Percentiles rank a stretch among this genome's conserved stretches.
phyloP scores from a whole-genome alignment of 179 eudicot species.

The Carnegiea gigantea region DNA sequence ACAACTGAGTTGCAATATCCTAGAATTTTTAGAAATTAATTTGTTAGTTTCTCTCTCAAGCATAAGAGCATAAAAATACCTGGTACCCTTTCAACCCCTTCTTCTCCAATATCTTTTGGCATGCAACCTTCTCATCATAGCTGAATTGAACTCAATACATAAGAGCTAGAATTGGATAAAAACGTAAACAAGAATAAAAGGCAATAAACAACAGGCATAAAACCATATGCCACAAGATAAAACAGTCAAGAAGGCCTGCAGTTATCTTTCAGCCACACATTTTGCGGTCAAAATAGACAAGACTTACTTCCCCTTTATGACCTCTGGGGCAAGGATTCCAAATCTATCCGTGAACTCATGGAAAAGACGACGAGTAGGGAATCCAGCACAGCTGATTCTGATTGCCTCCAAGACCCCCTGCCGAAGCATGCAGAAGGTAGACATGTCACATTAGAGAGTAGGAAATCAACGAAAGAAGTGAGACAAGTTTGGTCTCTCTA shows the following conservation, averaged over 20 bases:
- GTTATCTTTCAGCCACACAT: not conserved
- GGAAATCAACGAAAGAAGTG: not conserved
- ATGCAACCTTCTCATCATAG: slow-evolving; percentile 79
- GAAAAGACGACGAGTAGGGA: slow-evolving; percentile 96
- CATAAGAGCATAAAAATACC: slow-evolving; percentile 39
- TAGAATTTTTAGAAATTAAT: not conserved
- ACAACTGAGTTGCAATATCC: not conserved
- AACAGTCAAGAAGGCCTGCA: not conserved
- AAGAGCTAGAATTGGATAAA: not conserved
- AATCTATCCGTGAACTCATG: slow-evolving; percentile 90
- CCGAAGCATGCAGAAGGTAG: slow-evolving; percentile 17
- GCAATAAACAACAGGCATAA: not conserved
- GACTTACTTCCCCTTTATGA: slow-evolving; percentile 62
- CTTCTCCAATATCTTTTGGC: slow-evolving; percentile 78
- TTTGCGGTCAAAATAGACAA: slow-evolving; percentile 23
- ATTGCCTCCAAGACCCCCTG: slow-evolving; percentile 99
- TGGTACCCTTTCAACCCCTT: slow-evolving; percentile 85
- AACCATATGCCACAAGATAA: not conserved
- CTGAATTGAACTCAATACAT: slow-evolving; percentile 41
- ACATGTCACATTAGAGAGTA: slow-evolving; percentile 2
- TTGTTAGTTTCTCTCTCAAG: not conserved
- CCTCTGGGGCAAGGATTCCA: slow-evolving; percentile 90
- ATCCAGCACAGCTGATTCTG: slow-evolving; percentile 97
- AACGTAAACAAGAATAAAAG: not conserved
- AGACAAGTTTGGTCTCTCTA: not conserved